These are phyloP conservation scores for Amanita exitialis DNA, from an alignment of 768 basidiomycete species.

Conservation along the genomic window DNA sequence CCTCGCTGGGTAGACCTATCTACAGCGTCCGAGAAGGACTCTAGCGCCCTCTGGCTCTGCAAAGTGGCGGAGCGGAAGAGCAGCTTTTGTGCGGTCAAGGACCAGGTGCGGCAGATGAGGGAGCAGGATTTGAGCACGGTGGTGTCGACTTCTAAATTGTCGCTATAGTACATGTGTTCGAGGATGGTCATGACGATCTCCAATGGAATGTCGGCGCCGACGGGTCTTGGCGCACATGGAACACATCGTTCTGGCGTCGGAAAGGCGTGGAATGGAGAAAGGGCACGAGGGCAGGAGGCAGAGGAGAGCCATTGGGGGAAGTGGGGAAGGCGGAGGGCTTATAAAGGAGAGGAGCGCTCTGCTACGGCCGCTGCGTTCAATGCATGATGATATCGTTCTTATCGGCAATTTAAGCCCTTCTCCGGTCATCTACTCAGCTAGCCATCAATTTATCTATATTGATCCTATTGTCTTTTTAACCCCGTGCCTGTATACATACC, in stretches of 20 bases:
- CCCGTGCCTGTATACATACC: too few species aligned
- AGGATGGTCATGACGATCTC: conserved; percentile 58
- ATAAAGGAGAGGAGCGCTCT: conserved; percentile 10
- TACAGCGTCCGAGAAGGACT: conserved; percentile 43
- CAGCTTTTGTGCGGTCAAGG: conserved; percentile 49
- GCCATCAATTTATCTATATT: too few species aligned
- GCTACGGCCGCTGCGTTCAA: too few species aligned
- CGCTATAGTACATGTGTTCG: conserved; percentile 39
- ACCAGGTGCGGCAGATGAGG: conserved; percentile 62
- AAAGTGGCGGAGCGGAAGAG: conserved; percentile 52
- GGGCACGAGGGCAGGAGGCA: conserved; percentile 20
- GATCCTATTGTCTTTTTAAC: too few species aligned
- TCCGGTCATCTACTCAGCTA: too few species aligned
- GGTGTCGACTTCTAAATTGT: conserved; percentile 23
- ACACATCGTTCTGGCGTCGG: conserved; percentile 20
- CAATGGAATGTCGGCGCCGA: conserved; percentile 33
- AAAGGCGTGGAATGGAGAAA: conserved; percentile 12
- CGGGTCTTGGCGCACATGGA: conserved; percentile 11
- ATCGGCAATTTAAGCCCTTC: too few species aligned
- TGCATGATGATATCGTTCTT: too few species aligned
- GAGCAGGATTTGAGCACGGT: conserved; percentile 42
- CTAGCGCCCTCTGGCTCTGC: conserved; percentile 40
- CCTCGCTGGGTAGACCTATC: conserved; percentile 37
- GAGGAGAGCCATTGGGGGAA: conserved; percentile 20
- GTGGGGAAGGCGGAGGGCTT: conserved; percentile 9